These are phyloP conservation scores for Candida railenensis DNA, from an alignment of 805 yeast genomes.

Conservation along the genomic window DNA sequence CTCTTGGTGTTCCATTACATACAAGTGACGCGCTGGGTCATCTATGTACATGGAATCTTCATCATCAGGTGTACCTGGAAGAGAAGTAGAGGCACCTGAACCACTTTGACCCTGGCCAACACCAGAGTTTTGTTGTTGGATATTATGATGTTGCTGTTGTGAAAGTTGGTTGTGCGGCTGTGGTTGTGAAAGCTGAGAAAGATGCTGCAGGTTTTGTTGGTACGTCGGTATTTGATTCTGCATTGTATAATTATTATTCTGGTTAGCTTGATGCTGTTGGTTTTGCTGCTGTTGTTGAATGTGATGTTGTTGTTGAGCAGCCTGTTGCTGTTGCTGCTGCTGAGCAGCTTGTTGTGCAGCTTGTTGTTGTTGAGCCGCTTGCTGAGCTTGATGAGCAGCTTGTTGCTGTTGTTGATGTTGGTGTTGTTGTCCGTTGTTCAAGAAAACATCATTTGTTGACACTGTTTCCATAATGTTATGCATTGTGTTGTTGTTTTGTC, in stretches of 20 bases:
- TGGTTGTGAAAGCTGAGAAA: not conserved
- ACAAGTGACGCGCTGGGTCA: slow-evolving; percentile 93
- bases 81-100: slow-evolving; percentile 6
- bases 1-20: slow-evolving; percentile 88
- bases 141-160: slow-evolving; percentile 13
- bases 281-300: slow-evolving; percentile 11
- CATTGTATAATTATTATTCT: not conserved
- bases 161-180: slow-evolving; percentile 9
- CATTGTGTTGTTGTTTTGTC: slow-evolving; percentile 39
- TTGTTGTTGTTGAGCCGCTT: slow-evolving; percentile 13
- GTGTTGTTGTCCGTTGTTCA: slow-evolving; percentile 39
- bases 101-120: not conserved
- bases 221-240: not conserved
- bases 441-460: slow-evolving; percentile 88
- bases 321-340: slow-evolving; percentile 16
- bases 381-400: slow-evolving; percentile 14
- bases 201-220: slow-evolving; percentile 1
- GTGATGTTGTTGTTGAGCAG: slow-evolving; percentile 17
- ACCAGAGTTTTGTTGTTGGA: slow-evolving; percentile 10
- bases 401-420: slow-evolving; percentile 7
- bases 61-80: slow-evolving; percentile 43
- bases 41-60: slow-evolving; percentile 81
- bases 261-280: slow-evolving; percentile 2
- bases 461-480: slow-evolving; percentile 81
- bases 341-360: slow-evolving; percentile 18